Percentiles rank a stretch among this genome's conserved stretches.
Conservation (phyloP, 2,329 filamentous ascomycete species). For the Aureobasidium pullulans region DNA sequence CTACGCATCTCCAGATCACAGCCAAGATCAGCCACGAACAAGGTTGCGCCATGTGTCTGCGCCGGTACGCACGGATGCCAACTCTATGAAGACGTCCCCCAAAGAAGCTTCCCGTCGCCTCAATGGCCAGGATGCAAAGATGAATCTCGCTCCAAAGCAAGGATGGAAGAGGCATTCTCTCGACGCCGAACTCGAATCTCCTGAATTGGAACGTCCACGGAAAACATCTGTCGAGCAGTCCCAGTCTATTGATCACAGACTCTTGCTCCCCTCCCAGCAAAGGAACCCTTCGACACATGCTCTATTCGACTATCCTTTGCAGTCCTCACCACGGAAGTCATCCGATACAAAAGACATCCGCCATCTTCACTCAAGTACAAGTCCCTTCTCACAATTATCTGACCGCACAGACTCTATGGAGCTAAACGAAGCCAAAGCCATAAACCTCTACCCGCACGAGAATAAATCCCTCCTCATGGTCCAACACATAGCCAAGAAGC, state of each 20-base stretch:
- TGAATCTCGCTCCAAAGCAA: not conserved
- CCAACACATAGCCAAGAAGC: conserved; percentile 34
- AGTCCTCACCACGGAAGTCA: conserved; percentile 9
- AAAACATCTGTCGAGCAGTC: not conserved
- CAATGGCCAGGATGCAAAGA: not conserved
- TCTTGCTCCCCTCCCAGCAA: not conserved
- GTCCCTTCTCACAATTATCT: conserved; percentile 22
- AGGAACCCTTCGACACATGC: not conserved
- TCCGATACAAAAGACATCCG: conserved; percentile 12
- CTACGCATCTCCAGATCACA: not conserved
- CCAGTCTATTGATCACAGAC: not conserved
- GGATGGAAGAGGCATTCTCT: conserved; percentile 11
- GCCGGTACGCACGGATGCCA: not conserved
- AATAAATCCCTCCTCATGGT: conserved; percentile 58
- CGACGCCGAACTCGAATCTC: conserved; percentile 14
- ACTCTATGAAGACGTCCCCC: not conserved
- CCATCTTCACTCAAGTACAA: conserved; percentile 10
- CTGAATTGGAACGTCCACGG: conserved; percentile 6
- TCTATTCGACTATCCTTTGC: not conserved
- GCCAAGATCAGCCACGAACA: not conserved
- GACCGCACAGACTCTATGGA: conserved; percentile 47
- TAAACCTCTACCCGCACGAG: conserved; percentile 56
- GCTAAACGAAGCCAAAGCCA: conserved; percentile 53
- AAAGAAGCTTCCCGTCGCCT: not conserved
- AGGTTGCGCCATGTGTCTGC: conserved; percentile 13